These are phyloP conservation scores for Polytrichum formosum DNA, from an alignment of 225 moss, liverwort and hornwort species.

Conservation along the genomic window DNA sequence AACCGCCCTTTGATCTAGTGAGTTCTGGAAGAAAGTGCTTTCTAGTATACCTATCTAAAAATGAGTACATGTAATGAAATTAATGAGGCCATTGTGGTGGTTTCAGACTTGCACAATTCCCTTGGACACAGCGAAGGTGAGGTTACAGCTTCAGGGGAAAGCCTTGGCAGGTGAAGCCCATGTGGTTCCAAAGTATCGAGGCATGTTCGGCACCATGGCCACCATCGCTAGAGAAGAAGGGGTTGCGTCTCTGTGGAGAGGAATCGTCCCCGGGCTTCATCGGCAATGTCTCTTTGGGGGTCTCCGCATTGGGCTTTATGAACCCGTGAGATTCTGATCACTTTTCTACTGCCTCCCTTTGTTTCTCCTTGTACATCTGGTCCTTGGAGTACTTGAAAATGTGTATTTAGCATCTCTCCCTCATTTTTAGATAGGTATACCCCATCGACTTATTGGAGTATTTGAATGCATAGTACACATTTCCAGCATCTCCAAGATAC, in stretches of 20 bases:
- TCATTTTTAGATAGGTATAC: too few relatives aligned
- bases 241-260: constrained; percentile 71
- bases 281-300: constrained; percentile 95
- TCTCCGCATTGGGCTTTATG: constrained; percentile 90
- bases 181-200: constrained; percentile 72
- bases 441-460: too few relatives aligned
- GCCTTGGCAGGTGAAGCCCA: constrained; percentile 58
- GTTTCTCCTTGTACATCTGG: background rate
- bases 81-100: constrained; percentile 2
- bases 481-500: too few relatives aligned
- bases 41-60: too few relatives aligned
- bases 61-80: background rate
- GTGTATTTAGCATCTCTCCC: too few relatives aligned
- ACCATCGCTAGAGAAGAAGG: constrained; percentile 94
- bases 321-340: constrained; percentile 54
- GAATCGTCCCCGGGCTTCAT: constrained; percentile 91
- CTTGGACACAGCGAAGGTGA: constrained; percentile 92
- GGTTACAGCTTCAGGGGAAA: constrained; percentile 92
- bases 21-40: too few relatives aligned
- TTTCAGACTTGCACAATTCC: constrained; percentile 89
- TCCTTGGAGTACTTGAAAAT: too few relatives aligned
- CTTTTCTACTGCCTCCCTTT: background rate
- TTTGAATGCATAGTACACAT: too few relatives aligned
- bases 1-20: background rate
- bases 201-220: constrained; percentile 82